Evolutionary conservation across 1,284 basidiomycete species (phyloP), one percentile per base, ranked within the genome.

Genomic region (Apiotrichum domesticum): DNA sequence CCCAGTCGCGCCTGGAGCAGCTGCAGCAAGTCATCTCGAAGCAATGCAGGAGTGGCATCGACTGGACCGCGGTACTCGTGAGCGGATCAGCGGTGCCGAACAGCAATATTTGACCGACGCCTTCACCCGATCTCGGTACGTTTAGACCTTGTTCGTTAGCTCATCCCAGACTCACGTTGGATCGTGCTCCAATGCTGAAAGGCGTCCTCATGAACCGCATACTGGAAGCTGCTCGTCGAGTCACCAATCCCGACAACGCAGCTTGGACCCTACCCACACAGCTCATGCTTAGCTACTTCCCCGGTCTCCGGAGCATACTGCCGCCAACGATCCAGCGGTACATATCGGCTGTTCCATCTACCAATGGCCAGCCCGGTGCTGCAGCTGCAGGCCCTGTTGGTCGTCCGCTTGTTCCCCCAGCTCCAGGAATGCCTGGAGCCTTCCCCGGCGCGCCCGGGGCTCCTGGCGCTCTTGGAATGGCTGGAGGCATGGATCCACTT

Each of bases 401-500:
- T 9, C 13, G 37, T 21, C 21, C 21, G 21, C 21, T 21, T 21
- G 21, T 21, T 21, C 21, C 21, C 21, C 21, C 21, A 21, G 21
- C 21, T 47, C 34, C 34, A n/a, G 47, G 47, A 3, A 49, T 49
- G 47, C 47, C 47, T 39, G 47, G 47, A 29, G 47, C 47, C n/a
- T 49, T 39, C 29, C 47, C 47, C 11, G n/a, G 34, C 5, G 33
- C n/a, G 6, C 35, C 46, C 11, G 14, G 35, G 21, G 6, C 11
- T 47, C 13, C 8, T 8, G 13, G 37, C 8, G 37, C 13, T 39
- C 37, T 13, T 13, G 37, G 37, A 39, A 39, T 39, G 7, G 37
- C 21, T 21, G 21, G 21, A 21, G 21, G 21, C 21, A 21, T 21
- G 21, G 21, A 45, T 32, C 15, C n/a, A 34, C 34, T 42, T 6